Percentiles rank a stretch among this genome's conserved stretches.
phyloP scores from a whole-genome alignment of 176 grass and related monocot species.

The Alopecurus myosuroides region DNA sequence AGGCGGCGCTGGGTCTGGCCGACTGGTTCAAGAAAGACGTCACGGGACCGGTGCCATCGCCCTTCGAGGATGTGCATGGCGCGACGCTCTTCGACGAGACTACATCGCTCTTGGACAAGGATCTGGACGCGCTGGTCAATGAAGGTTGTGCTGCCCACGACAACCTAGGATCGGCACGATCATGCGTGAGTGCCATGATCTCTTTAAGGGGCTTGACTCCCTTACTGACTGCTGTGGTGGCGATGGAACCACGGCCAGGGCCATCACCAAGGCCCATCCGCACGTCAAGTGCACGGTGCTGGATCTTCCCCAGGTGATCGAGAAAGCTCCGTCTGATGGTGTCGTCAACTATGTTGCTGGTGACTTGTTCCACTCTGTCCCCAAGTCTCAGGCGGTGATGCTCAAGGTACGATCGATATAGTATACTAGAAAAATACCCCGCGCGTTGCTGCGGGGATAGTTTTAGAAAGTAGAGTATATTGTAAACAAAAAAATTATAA shows the following conservation, averaged over 20 bases:
- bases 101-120: neutral
- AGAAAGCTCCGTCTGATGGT: neutral
- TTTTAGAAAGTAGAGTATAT: too few species aligned
- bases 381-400: conserved; percentile 34
- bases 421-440: too few species aligned
- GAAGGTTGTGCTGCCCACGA: neutral
- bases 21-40: conserved; percentile 37
- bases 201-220: conserved; percentile 23
- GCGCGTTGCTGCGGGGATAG: too few species aligned
- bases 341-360: conserved; percentile 26
- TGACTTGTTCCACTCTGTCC: conserved; percentile 44
- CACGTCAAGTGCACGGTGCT: conserved; percentile 32
- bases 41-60: neutral
- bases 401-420: too few species aligned
- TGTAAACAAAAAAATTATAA: too few species aligned
- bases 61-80: conserved; percentile 7
- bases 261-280: conserved; percentile 31
- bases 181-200: neutral
- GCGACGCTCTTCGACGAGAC: conserved; percentile 9
- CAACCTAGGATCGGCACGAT: neutral
- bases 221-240: conserved; percentile 41
- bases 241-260: conserved; percentile 14
- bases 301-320: conserved; percentile 38
- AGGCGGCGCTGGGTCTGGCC: neutral
- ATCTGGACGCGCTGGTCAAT: conserved; percentile 2